These are phyloP conservation scores for Erysiphe pulchra DNA, from an alignment of 2,329 filamentous ascomycete species.

Conservation along the genomic window DNA sequence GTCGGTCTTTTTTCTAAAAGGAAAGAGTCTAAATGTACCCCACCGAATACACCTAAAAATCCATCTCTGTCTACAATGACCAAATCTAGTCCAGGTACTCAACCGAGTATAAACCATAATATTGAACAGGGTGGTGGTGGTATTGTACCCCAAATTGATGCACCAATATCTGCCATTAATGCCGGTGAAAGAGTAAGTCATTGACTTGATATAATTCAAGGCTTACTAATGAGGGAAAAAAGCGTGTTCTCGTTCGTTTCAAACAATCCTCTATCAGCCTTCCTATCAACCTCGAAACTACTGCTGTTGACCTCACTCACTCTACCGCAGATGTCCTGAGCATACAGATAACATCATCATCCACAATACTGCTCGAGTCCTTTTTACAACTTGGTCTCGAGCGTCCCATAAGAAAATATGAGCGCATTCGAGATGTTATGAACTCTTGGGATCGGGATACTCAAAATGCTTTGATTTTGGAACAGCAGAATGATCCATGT, in stretches of 20 bases:
- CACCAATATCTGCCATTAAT: slow-evolving; percentile 59
- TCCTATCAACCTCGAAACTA: slow-evolving; percentile 51
- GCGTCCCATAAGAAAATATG: slow-evolving; percentile 61
- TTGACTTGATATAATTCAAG: slow-evolving; percentile 1
- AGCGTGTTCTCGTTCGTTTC: slow-evolving; percentile 50
- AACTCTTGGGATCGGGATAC: slow-evolving; percentile 77
- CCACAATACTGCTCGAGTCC: slow-evolving; percentile 50
- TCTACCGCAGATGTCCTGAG: slow-evolving; percentile 37
- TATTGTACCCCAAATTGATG: slow-evolving; percentile 34
- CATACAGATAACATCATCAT: slow-evolving; percentile 34
- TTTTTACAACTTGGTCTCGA: slow-evolving; percentile 56
- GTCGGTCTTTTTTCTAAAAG: slow-evolving; percentile 11
- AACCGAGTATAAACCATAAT: slow-evolving; percentile 1
- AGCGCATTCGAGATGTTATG: slow-evolving; percentile 64
- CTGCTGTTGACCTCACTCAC: slow-evolving; percentile 43
- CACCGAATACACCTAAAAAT: slow-evolving; percentile 2
- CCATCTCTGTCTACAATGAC: slow-evolving; percentile 3
- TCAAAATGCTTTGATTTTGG: slow-evolving; percentile 48
- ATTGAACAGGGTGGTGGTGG: slow-evolving; percentile 11
- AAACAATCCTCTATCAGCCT: slow-evolving; percentile 41
- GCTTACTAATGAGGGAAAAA: slow-evolving; percentile 9
- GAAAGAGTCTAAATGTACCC: slow-evolving; percentile 1
- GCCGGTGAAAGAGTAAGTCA: slow-evolving; percentile 44
- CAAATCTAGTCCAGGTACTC: background rate
- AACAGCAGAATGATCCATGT: slow-evolving; percentile 29